These are phyloP conservation scores for Tulasnella sp. DNA, from an alignment of 768 basidiomycete species.

Conservation along the genomic window DNA sequence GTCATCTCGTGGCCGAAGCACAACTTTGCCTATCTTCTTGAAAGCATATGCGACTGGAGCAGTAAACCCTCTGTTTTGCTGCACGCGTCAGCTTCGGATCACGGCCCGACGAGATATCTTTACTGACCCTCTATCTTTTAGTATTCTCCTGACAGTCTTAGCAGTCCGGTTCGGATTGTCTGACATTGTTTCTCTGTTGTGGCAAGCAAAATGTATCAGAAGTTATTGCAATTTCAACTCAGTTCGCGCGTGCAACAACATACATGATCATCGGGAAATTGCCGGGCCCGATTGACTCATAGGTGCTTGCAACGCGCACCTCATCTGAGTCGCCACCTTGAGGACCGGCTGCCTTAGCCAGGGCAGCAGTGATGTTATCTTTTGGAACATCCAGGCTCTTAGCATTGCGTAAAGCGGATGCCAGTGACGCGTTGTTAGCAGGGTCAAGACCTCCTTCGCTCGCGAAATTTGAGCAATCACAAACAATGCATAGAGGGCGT, in stretches of 20 bases:
- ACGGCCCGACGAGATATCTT: no score
- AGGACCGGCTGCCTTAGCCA: constrained; percentile 3
- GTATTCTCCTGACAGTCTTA: constrained; percentile 7
- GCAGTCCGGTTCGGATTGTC: constrained; percentile 2
- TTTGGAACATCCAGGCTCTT: constrained; percentile 9
- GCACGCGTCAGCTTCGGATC: background rate
- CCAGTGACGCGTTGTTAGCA: background rate
- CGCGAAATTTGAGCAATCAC: background rate
- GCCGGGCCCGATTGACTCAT: constrained; percentile 8
- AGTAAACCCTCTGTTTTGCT: background rate
- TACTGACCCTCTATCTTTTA: constrained; percentile 6
- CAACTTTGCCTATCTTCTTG: background rate
- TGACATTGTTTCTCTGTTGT: background rate
- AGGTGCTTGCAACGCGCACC: background rate
- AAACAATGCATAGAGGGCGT: background rate
- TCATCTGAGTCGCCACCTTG: background rate
- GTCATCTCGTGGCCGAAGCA: background rate
- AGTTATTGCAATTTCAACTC: background rate
- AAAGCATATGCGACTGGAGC: background rate
- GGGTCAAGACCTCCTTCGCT: constrained; percentile 8
- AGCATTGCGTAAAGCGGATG: constrained; percentile 5
- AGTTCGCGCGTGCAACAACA: no score
- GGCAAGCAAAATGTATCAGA: no score
- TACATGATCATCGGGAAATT: constrained; percentile 11
- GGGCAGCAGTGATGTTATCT: constrained; percentile 8